Conservation (phyloP, 371 early-diverging fungal genomes). For the Mortierella sp. region DNA sequence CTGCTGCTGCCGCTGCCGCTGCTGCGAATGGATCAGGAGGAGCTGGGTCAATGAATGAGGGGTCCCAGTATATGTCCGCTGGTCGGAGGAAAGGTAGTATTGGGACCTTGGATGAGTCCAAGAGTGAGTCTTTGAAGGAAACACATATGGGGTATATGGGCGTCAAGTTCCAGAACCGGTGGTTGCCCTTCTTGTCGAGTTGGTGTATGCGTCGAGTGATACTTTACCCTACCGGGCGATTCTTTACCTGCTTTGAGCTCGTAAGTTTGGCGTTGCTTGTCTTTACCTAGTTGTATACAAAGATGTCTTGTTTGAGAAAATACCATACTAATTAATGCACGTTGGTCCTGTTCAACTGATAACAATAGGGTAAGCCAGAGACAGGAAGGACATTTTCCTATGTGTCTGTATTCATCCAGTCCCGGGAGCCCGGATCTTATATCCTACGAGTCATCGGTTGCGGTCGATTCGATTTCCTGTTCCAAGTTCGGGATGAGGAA, state of each 20-base stretch:
- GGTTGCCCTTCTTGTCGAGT: conserved; percentile 66
- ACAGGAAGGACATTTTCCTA: conserved; percentile 66
- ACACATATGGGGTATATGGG: conserved; percentile 72
- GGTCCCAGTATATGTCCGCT: background rate
- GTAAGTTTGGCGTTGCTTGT: conserved; percentile 19
- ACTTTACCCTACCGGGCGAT: conserved; percentile 68
- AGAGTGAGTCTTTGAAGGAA: conserved; percentile 56
- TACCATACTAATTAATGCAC: no score
- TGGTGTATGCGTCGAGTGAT: conserved; percentile 74
- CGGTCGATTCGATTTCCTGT: conserved; percentile 64
- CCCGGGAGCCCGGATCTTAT: conserved; percentile 64
- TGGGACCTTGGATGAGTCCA: conserved; percentile 46
- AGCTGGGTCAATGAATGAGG: conserved; percentile 7
- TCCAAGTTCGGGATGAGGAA: conserved; percentile 67
- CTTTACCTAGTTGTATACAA: background rate
- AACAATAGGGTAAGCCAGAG: conserved; percentile 61
- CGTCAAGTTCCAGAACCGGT: conserved; percentile 66
- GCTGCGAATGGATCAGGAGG: background rate
- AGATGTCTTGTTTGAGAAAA: background rate
- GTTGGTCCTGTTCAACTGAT: background rate
- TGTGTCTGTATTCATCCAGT: conserved; percentile 61
- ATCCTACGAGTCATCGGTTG: conserved; percentile 67
- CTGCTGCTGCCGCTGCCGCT: background rate
- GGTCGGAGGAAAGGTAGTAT: conserved; percentile 43
- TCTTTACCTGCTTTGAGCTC: conserved; percentile 67